Conservation (phyloP, 257 asterid genomes). For the Fraxinus quadrangulata region DNA sequence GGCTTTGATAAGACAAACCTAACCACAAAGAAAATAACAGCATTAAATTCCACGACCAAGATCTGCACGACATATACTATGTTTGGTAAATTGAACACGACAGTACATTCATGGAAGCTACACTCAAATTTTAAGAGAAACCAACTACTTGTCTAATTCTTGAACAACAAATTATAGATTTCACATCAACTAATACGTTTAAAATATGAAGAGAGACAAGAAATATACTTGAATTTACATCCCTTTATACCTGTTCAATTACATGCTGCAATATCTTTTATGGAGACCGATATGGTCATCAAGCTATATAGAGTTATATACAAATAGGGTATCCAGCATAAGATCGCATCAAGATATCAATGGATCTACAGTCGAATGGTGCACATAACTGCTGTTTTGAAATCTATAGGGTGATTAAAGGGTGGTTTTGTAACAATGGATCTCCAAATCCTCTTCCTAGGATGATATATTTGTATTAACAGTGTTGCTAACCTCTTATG, state of each 20-base stretch:
- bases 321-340: slow-evolving; percentile 23
- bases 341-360: not conserved
- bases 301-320: slow-evolving; percentile 25
- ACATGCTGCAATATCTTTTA: slow-evolving; percentile 22
- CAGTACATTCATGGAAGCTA: not conserved
- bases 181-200: not conserved
- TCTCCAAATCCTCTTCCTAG: slow-evolving; percentile 69
- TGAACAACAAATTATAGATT: not conserved
- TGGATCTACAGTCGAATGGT: slow-evolving; percentile 58
- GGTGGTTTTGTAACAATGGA: slow-evolving; percentile 62
- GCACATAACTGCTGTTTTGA: slow-evolving; percentile 73
- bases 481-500: slow-evolving; percentile 60
- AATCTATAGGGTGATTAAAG: slow-evolving; percentile 56
- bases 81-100: too few relatives aligned
- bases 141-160: too few relatives aligned
- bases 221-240: slow-evolving; percentile 20
- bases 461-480: slow-evolving; percentile 71
- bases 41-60: too few relatives aligned
- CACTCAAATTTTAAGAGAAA: not conserved
- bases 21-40: too few relatives aligned
- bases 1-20: too few relatives aligned
- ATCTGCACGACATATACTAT: too few relatives aligned
- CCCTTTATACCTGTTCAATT: slow-evolving; percentile 20
- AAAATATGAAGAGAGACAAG: not conserved
- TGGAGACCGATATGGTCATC: not conserved